Percentiles rank a stretch among this genome's conserved stretches.
Evolutionary conservation across 2,329 filamentous ascomycete species (phyloP).

Genomic region (Paraphoma chrysanthemicola): DNA sequence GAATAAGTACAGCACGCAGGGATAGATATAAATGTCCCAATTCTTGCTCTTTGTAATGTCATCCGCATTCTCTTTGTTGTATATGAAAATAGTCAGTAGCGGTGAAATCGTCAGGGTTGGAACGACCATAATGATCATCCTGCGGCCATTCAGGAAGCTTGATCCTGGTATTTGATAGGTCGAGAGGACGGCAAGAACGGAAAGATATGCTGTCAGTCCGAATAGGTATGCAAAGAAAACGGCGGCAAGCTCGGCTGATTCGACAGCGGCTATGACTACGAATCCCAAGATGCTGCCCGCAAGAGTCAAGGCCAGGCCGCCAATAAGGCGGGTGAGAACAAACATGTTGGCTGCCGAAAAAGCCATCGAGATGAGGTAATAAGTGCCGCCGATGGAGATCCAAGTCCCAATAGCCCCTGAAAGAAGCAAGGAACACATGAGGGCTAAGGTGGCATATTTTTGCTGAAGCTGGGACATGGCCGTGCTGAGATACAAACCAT

Average conservation of each 20-base stretch:
- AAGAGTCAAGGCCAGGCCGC: slow-evolving; percentile 59
- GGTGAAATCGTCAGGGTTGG: slow-evolving; percentile 65
- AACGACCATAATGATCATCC: slow-evolving; percentile 62
- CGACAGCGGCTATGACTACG: slow-evolving; percentile 57
- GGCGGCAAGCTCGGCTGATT: slow-evolving; percentile 55
- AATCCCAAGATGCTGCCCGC: slow-evolving; percentile 61
- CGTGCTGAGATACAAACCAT: slow-evolving; percentile 67
- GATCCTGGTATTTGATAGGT: slow-evolving; percentile 59
- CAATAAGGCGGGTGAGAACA: slow-evolving; percentile 59
- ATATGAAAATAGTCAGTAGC: slow-evolving; percentile 60
- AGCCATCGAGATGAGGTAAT: slow-evolving; percentile 65
- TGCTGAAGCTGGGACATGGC: slow-evolving; percentile 60
- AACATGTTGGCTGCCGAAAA: slow-evolving; percentile 64
- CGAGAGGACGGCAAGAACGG: slow-evolving; percentile 58
- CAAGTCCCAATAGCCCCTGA: slow-evolving; percentile 68
- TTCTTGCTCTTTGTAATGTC: slow-evolving; percentile 40
- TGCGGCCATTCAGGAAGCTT: slow-evolving; percentile 64
- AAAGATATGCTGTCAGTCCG: slow-evolving; percentile 65
- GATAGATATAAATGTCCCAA: slow-evolving; percentile 62
- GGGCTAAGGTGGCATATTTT: slow-evolving; percentile 62
- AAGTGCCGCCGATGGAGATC: slow-evolving; percentile 68
- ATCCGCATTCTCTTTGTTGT: slow-evolving; percentile 15
- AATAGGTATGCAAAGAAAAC: slow-evolving; percentile 68
- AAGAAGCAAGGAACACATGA: slow-evolving; percentile 66
- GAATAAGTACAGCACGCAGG: slow-evolving; percentile 62